Conservation (phyloP, 345 rosid species). For the Eucalyptus erythrocorys region DNA sequence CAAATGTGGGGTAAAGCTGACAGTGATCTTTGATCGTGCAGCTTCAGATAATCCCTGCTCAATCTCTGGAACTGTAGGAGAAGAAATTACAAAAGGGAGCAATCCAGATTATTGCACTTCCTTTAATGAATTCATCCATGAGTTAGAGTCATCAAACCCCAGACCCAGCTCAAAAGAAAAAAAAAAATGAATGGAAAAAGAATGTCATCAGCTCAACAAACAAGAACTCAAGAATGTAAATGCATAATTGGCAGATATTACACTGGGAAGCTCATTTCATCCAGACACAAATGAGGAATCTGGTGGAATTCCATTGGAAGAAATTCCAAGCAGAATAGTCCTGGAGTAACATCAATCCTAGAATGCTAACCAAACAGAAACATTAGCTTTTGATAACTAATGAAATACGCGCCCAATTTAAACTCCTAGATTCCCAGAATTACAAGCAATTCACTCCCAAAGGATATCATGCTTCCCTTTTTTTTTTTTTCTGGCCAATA, state of each 20-base stretch:
- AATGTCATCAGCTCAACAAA: background rate
- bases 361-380: background rate
- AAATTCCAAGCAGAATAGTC: background rate
- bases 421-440: background rate
- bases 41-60: conserved; percentile 89
- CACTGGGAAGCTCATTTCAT: background rate
- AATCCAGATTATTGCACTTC: background rate
- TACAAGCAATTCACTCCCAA: background rate
- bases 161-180: background rate
- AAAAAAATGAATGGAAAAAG: background rate
- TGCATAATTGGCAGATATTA: background rate
- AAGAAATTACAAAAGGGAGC: background rate
- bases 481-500: background rate
- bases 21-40: conserved; percentile 54
- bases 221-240: background rate
- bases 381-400: background rate
- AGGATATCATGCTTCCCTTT: background rate
- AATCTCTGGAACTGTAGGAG: conserved; percentile 82
- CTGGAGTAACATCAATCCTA: background rate
- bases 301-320: background rate
- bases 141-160: background rate
- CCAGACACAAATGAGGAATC: background rate
- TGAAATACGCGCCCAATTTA: background rate
- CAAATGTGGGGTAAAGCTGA: conserved; percentile 96
- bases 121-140: background rate